A percentile compares a stretch with the other conserved stretches of the same genome.
phyloP scores from a whole-genome alignment of 2,329 filamentous ascomycete species.

The Ilyonectria mors-panacis region DNA sequence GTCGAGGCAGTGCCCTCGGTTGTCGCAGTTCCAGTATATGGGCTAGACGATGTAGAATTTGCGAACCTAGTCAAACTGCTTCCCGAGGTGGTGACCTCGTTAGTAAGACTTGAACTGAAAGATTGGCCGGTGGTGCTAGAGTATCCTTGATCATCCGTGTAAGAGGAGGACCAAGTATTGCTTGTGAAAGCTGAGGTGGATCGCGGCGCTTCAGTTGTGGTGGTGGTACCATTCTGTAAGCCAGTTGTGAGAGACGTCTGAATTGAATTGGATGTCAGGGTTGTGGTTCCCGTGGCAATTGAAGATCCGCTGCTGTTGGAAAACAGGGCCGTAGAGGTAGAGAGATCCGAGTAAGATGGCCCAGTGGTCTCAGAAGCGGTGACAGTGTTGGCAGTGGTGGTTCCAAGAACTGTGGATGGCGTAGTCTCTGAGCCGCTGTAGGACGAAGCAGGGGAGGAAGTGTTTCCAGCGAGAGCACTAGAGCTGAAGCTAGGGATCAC shows the following conservation, averaged over 20 bases:
- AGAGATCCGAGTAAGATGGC: background rate
- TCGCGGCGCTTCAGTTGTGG: background rate
- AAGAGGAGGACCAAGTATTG: background rate
- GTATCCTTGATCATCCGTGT: background rate
- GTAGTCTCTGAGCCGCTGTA: background rate
- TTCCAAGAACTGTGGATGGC: background rate
- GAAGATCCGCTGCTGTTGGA: background rate
- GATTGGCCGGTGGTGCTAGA: conserved; percentile 22
- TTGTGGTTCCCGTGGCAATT: background rate
- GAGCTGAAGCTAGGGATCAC: conserved; percentile 34
- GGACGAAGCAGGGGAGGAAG: conserved; percentile 4
- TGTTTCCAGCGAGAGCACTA: conserved; percentile 32
- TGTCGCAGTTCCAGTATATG: conserved; percentile 12
- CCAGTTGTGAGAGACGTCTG: background rate
- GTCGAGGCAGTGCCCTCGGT: background rate
- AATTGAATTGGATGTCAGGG: background rate
- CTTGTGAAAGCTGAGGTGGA: conserved; percentile 10
- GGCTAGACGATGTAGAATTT: background rate
- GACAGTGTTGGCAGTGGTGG: background rate
- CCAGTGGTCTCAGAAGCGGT: background rate
- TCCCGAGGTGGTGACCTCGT: conserved; percentile 21
- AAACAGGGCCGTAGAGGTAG: background rate
- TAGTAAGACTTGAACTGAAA: conserved; percentile 31
- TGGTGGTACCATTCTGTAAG: conserved; percentile 14
- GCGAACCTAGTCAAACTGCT: conserved; percentile 21